Conservation (phyloP, 345 rosid species). For the Salix exigua region DNA sequence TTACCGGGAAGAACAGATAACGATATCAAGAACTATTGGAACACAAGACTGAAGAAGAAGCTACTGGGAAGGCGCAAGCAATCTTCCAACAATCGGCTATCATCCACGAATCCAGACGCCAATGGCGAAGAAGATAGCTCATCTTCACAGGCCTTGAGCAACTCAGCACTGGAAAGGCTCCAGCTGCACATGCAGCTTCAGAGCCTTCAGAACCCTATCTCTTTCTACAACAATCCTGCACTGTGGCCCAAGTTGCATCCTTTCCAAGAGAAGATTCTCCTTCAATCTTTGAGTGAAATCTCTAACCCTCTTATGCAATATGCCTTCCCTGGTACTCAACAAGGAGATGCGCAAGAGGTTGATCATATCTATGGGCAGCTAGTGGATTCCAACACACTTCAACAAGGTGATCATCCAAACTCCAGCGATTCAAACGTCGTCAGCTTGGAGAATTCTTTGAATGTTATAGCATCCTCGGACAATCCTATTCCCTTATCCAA, state of each 20-base stretch:
- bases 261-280: constrained; percentile 40
- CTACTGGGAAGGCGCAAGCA: constrained; percentile 80
- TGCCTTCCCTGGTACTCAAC: constrained; percentile 16
- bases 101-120: constrained; percentile 14
- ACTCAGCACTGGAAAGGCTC: constrained; percentile 79
- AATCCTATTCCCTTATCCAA: neutral
- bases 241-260: constrained; percentile 81
- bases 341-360: constrained; percentile 17
- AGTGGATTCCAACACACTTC: constrained; percentile 9
- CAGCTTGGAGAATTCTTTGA: constrained; percentile 19
- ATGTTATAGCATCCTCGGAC: constrained; percentile 16
- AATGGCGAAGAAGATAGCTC: constrained; percentile 25
- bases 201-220: constrained; percentile 54
- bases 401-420: constrained; percentile 16
- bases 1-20: constrained; percentile 98
- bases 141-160: constrained; percentile 50
- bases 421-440: constrained; percentile 10
- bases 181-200: constrained; percentile 95
- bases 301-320: constrained; percentile 19
- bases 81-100: constrained; percentile 28
- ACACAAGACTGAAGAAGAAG: constrained; percentile 93
- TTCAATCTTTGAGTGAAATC: constrained; percentile 34
- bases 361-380: constrained; percentile 14
- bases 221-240: constrained; percentile 57
- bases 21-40: constrained; percentile 96